Evolutionary conservation across 345 rosid species (phyloP), one percentile per base, ranked within the genome.

Genomic region (Corymbia maculata): DNA sequence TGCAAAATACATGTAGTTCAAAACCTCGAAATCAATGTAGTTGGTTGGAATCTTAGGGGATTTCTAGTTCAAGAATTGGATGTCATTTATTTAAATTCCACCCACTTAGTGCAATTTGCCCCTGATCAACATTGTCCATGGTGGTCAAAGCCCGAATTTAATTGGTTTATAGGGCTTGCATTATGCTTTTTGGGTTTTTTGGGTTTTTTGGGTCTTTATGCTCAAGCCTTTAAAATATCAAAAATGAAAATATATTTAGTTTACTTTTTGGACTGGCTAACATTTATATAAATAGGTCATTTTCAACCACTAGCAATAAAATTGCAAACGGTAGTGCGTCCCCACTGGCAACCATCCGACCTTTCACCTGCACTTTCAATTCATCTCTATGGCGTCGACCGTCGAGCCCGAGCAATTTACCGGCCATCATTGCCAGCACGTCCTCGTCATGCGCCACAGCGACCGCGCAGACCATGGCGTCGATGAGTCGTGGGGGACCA

Each of bases 361-460:
- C 79, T 32, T 68, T 16, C 24, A 53, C 17, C 19, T 14, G 15
- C 53, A 14, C 15, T 15, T 52, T 52, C 17, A 13, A 52, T 52
- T 52, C 42, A 36, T 36, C 42, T 36, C 42, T 36, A 64, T 64
- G 75, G 36, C 36, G 9, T 7, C 75, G 42, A 64, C 75, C 75
- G 19, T n/a, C 75, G 32, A 61, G 7, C 32, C 68, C 7, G 68
- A 61, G 30, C 68, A 12, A 61, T 61, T 61, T 11, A 28, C 68
- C 32, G 30, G 7, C 68, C 75, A 64, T n/a, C 75, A 64, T n/a
- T 89, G 86, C 90, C 99, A 96, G 87, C 91, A 95, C 92, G 92
- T 96, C 49, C 90, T 97, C 88, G 94, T 97, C 22, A 93, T 97
- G 97, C 93, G 99, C 47, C 99, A 96, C 90, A 97, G 98, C 12